Base-by-base conservation (phyloP, 306 rosid genomes). In the Rubus parviflorus region DNA sequence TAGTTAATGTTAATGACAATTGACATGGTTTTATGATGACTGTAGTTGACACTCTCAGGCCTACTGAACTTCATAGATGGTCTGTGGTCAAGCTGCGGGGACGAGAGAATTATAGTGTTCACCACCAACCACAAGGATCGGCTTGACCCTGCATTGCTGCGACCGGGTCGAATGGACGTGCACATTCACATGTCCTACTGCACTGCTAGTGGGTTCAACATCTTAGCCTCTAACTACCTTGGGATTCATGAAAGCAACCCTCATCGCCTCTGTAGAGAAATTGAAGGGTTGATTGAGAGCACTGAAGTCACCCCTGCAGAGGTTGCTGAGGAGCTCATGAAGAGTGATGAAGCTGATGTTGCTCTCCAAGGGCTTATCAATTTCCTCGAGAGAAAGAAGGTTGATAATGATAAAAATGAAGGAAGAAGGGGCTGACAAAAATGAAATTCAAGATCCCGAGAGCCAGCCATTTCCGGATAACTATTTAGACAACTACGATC, bases 51-150 rank as follows among this genome's bases (percentile, higher is more conserved):
- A 5, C 76, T 85, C 0, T 83, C 86, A 16, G 89, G 80, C 60
- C 58, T 88, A 15, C 79, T 75, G 14, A 85, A 83, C 74, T 74
- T 72, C 69, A 81, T 85, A 68, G 91, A 89, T 57, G 91, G 88
- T 3, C 65, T 87, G 40, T 89, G 94, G 91, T 84, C 94, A 40
- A 80, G 91, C 63, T 77, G 82, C 7, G 90, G 88, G 16, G 93
- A 89, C 13, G 90, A 89, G 64, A 37, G 91, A 15, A 83, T 89
- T 23, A 68, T 89, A 3, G 54, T 87, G 6, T 85, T 89, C 60
- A 89, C 94, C 0, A 86, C 94, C 2, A 87, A 87, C 13, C 85
- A 90, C 62, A 79, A 41, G 61, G 91, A 90, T 1, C 80, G 69
- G 70, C 74, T 87, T 2, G 92, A 90, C 7, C 77, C 89, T 0